A percentile compares a stretch with the other conserved stretches of the same genome.
Conservation (phyloP, 768 basidiomycete genomes). For the Pisolithus sp. region DNA sequence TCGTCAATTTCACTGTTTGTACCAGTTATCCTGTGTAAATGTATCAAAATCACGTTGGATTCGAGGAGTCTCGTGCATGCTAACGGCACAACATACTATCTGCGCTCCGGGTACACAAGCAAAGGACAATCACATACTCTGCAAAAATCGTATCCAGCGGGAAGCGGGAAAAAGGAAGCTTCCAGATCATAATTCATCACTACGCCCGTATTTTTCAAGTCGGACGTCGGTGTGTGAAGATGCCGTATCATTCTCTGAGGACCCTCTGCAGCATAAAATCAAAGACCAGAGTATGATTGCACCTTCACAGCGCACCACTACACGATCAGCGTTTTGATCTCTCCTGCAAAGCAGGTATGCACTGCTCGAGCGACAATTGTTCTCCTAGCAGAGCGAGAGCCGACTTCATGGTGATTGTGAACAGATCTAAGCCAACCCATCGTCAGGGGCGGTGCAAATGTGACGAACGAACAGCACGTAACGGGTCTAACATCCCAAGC, state of each 20-base stretch:
- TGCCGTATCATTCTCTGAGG: slow-evolving; percentile 51
- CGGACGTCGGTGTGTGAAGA: not conserved
- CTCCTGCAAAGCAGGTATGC: slow-evolving; percentile 53
- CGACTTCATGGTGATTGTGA: slow-evolving; percentile 63
- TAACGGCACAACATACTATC: not conserved
- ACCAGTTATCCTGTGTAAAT: not conserved
- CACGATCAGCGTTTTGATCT: slow-evolving; percentile 61
- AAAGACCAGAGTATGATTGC: not conserved
- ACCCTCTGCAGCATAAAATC: slow-evolving; percentile 4
- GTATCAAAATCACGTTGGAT: not conserved
- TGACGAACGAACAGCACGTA: slow-evolving; percentile 28
- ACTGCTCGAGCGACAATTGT: slow-evolving; percentile 64
- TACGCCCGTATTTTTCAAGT: too few relatives aligned
- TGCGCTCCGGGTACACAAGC: not conserved
- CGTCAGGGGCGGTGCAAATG: slow-evolving; percentile 1
- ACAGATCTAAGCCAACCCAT: slow-evolving; percentile 48
- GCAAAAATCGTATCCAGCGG: not conserved
- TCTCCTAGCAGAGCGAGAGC: slow-evolving; percentile 65
- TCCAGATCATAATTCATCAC: not conserved
- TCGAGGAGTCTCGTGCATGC: slow-evolving; percentile 1
- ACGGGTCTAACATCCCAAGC: too few relatives aligned
- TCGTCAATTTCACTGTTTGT: not conserved
- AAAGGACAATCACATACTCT: slow-evolving; percentile 1
- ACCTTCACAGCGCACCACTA: slow-evolving; percentile 83
- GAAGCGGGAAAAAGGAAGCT: too few relatives aligned